Evolutionary conservation across 352 stramenopile species (phyloP).

Genomic region (Globisporangium solare): DNA sequence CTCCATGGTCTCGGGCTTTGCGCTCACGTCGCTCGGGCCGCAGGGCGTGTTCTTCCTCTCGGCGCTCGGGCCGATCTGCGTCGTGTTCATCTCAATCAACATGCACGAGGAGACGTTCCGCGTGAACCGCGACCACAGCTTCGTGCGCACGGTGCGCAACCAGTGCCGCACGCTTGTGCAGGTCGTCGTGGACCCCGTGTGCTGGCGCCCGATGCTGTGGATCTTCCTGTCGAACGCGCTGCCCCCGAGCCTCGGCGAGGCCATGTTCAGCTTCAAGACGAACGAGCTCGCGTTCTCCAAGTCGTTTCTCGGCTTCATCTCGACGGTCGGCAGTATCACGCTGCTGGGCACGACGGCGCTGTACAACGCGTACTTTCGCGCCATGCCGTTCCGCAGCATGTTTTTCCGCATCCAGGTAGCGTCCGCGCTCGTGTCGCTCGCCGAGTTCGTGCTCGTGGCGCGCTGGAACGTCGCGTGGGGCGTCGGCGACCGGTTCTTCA

Average conservation of each 20-base stretch:
- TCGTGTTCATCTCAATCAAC: slow-evolving; percentile 55
- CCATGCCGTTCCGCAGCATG: slow-evolving; percentile 73
- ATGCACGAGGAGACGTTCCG: slow-evolving; percentile 50
- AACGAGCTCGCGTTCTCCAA: slow-evolving; percentile 68
- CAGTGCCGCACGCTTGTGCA: slow-evolving; percentile 49
- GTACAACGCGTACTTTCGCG: slow-evolving; percentile 78
- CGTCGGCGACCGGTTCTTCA: slow-evolving; percentile 69
- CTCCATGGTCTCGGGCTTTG: slow-evolving; percentile 56
- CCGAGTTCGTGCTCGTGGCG: slow-evolving; percentile 69
- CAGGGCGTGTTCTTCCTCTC: slow-evolving; percentile 72
- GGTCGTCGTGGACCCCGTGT: slow-evolving; percentile 67
- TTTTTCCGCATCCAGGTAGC: slow-evolving; percentile 74
- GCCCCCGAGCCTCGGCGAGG: slow-evolving; percentile 62
- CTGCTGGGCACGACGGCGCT: slow-evolving; percentile 62
- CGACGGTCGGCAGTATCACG: slow-evolving; percentile 64
- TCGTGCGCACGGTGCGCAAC: slow-evolving; percentile 40
- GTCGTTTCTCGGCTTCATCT: slow-evolving; percentile 78
- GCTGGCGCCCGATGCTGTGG: slow-evolving; percentile 76
- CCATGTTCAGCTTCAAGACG: slow-evolving; percentile 86
- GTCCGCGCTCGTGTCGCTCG: slow-evolving; percentile 56
- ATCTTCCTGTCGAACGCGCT: slow-evolving; percentile 79
- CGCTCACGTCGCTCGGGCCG: slow-evolving; percentile 55
- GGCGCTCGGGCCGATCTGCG: slow-evolving; percentile 59
- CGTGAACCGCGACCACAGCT: slow-evolving; percentile 19
- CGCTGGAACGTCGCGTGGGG: slow-evolving; percentile 58